These are phyloP conservation scores for slime mould (Dictyostelium discoideum) DNA, from an alignment of 78 protist species.

Conservation along the genomic window DNA sequence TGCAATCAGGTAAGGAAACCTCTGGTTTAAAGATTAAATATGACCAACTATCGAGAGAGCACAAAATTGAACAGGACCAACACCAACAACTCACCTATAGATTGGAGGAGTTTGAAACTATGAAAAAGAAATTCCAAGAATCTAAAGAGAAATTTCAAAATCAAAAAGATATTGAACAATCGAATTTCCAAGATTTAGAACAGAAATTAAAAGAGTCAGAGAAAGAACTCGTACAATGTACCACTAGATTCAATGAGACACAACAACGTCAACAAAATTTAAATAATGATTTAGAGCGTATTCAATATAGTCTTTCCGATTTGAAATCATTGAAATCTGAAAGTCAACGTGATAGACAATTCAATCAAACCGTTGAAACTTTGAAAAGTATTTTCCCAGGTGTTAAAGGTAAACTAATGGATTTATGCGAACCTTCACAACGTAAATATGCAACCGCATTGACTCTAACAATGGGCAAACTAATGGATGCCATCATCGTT, in stretches of 20 bases:
- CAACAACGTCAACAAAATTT: slow-evolving; percentile 3
- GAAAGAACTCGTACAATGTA: background rate
- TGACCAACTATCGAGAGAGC: background rate
- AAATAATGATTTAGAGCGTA: slow-evolving; percentile 45
- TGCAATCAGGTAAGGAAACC: slow-evolving; percentile 51
- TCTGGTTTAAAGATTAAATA: background rate
- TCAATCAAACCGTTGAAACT: slow-evolving; percentile 58
- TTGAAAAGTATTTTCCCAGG: slow-evolving; percentile 89
- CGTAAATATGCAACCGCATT: slow-evolving; percentile 90
- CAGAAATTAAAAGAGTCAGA: background rate
- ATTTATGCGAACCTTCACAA: slow-evolving; percentile 87
- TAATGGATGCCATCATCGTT: slow-evolving; percentile 96
- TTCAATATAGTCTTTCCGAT: slow-evolving; percentile 48
- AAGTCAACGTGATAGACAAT: slow-evolving; percentile 44
- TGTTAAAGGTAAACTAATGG: slow-evolving; percentile 91
- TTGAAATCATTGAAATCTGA: slow-evolving; percentile 54
- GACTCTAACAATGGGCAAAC: slow-evolving; percentile 93
- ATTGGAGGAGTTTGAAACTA: slow-evolving; percentile 1
- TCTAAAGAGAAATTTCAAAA: background rate
- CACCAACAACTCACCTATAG: background rate
- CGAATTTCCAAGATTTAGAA: background rate
- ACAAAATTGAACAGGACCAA: background rate
- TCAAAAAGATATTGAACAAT: background rate
- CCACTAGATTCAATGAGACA: background rate
- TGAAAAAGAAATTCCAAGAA: slow-evolving; percentile 38